Percentiles rank a stretch among this genome's conserved stretches.
phyloP scores from a whole-genome alignment of 805 yeast species.

The Kluyveromyces siamensis region DNA sequence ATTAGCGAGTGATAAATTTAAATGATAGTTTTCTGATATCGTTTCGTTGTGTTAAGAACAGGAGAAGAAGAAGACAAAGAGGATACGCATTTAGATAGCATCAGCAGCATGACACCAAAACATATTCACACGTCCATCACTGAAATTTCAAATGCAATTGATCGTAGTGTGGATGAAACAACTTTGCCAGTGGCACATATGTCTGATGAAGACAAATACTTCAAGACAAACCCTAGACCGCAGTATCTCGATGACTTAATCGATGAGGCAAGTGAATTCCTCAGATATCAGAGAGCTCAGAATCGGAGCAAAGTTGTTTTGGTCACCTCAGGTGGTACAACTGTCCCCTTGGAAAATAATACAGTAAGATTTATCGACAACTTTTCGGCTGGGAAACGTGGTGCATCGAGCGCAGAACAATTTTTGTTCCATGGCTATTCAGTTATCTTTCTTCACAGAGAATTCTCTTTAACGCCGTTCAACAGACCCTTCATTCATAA shows the following conservation, averaged over 20 bases:
- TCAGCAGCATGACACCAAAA: neutral
- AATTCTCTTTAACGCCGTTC: conserved; percentile 84
- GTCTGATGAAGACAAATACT: conserved; percentile 68
- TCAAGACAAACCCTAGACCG: conserved; percentile 66
- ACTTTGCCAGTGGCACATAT: conserved; percentile 61
- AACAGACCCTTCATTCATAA: conserved; percentile 85
- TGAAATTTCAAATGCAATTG: conserved; percentile 64
- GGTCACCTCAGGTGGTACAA: conserved; percentile 95
- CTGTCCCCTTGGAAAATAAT: conserved; percentile 94
- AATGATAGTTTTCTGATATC: neutral
- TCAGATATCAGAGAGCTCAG: conserved; percentile 40
- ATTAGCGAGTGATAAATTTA: too few species aligned
- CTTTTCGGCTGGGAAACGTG: conserved; percentile 96
- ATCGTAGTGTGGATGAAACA: conserved; percentile 55
- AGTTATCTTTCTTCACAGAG: conserved; percentile 86
- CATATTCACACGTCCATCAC: conserved; percentile 60
- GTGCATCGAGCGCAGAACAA: conserved; percentile 92
- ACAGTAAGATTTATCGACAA: conserved; percentile 96
- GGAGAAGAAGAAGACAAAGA: neutral
- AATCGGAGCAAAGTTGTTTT: conserved; percentile 52
- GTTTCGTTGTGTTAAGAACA: too few species aligned
- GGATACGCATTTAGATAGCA: too few species aligned
- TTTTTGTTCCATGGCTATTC: conserved; percentile 81
- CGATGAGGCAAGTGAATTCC: conserved; percentile 49
- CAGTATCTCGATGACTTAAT: conserved; percentile 57